These are phyloP conservation scores for Chamaenerion angustifolium DNA, from an alignment of 345 rosid genomes.

Conservation along the genomic window DNA sequence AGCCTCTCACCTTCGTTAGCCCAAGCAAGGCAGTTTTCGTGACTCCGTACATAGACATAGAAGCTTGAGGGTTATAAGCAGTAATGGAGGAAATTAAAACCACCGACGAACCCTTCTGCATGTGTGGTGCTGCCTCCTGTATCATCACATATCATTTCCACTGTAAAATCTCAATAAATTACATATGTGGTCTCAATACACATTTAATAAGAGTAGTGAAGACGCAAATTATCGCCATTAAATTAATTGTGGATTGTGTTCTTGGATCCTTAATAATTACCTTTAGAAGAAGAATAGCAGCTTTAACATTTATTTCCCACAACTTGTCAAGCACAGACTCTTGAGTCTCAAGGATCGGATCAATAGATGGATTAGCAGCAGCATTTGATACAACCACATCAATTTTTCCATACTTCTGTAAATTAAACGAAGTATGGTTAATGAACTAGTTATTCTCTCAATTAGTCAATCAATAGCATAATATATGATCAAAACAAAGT, in stretches of 20 bases:
- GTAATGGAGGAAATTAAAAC: constrained; percentile 61
- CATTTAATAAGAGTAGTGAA: too few relatives aligned
- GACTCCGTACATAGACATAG: constrained; percentile 85
- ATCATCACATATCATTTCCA: neutral
- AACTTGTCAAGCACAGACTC: constrained; percentile 68
- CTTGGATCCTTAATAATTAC: constrained; percentile 11
- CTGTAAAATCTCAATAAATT: too few relatives aligned
- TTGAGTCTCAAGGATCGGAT: constrained; percentile 40
- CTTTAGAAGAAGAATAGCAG: constrained; percentile 57
- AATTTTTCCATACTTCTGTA: constrained; percentile 66
- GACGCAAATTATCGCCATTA: too few relatives aligned
- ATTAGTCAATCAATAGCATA: too few relatives aligned
- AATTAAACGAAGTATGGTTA: constrained; percentile 4
- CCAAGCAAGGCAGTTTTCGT: constrained; percentile 92
- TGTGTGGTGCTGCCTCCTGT: constrained; percentile 72
- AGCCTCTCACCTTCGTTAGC: constrained; percentile 49
- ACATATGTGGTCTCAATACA: too few relatives aligned
- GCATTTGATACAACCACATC: constrained; percentile 75
- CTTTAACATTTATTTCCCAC: constrained; percentile 83
- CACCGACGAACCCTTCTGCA: constrained; percentile 70
- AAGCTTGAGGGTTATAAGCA: constrained; percentile 48
- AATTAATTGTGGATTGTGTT: too few relatives aligned
- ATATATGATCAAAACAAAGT: too few relatives aligned
- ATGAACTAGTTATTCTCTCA: too few relatives aligned
- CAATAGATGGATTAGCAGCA: constrained; percentile 67